Conservation (phyloP, 2,329 filamentous ascomycete species). For the Camillea tinctor region DNA sequence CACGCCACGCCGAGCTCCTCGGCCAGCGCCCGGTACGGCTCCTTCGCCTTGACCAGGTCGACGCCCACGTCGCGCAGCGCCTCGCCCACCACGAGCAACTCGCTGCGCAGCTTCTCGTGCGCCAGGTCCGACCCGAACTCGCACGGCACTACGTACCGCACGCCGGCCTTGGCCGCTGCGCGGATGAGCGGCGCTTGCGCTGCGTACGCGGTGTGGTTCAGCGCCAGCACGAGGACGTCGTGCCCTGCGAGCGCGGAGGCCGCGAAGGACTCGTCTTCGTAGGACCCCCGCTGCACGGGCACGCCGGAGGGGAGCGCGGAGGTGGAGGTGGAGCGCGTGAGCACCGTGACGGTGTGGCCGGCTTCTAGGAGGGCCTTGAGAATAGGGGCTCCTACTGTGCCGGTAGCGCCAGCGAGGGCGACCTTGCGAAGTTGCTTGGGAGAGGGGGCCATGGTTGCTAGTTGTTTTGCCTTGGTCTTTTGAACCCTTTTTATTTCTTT, state of each 20-base stretch:
- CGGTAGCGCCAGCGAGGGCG: conserved; percentile 26
- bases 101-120: conserved; percentile 13
- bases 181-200: conserved; percentile 29
- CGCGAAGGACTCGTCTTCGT: conserved; percentile 28
- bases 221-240: conserved; percentile 33
- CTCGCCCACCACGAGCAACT: background rate
- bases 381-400: conserved; percentile 30
- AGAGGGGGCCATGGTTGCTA: conserved; percentile 11
- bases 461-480: too few species aligned
- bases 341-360: conserved; percentile 31
- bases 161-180: conserved; percentile 33
- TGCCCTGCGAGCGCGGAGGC: conserved; percentile 31
- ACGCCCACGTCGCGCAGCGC: conserved; percentile 22
- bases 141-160: conserved; percentile 32
- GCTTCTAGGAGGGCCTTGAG: conserved; percentile 28
- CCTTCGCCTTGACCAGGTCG: conserved; percentile 25
- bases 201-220: conserved; percentile 22
- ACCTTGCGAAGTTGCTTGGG: conserved; percentile 19
- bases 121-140: conserved; percentile 34
- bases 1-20: conserved; percentile 32
- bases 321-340: conserved; percentile 30
- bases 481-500: too few species aligned
- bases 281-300: conserved; percentile 18
- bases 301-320: conserved; percentile 18
- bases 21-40: conserved; percentile 25